Evolutionary conservation across 176 grass and related monocot species (phyloP), one percentile per base, ranked within the genome.

Genomic region (Eragrostis curvula): DNA sequence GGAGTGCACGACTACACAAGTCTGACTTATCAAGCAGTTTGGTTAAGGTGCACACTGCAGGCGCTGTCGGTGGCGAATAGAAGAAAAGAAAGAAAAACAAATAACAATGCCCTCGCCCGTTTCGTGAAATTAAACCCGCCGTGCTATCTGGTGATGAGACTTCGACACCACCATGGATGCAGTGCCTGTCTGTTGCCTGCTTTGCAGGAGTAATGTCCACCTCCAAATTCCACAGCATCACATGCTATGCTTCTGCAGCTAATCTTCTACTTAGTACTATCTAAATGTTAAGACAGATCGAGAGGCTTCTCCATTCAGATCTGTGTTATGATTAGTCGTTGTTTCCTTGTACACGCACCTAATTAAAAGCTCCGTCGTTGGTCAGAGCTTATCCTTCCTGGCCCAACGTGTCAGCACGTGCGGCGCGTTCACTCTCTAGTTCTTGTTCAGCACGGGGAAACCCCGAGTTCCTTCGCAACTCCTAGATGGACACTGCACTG

Each of bases 81-180:
- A 16, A 13, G 12, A 14, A 63, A 5, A 28, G 24, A 12, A 5
- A 24, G 24, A 5, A 27, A 10, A n/a, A 23, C 8, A n/a, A 21
- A n/a, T 9, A n/a, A n/a, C n/a, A n/a, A n/a, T n/a, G n/a, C n/a
- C 10, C 1, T 12, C 3, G 3, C 1, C 24, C 24, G 0, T 25
- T 61, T 27, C 58, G 58, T 61, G 58, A 61, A 61, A n/a, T n/a
- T n/a, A n/a, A n/a, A 61, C 58, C 23, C 58, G 58, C 58, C 23
- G 28, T 6, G 58, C 24, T 61, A 61, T 28, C 58, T 56, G 52
- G 32, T 45, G 43, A 3, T 9, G 43, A 45, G 43, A 45, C 43
- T 45, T 45, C 3, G 9, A 58, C 55, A 11, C n/a, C 21, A 0
- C n/a, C 9, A 12, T 12, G n/a, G n/a, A 25, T 25, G 23, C 23